Base-by-base conservation (phyloP, 495 filamentous ascomycete genomes). In the Xylaria grammica region DNA sequence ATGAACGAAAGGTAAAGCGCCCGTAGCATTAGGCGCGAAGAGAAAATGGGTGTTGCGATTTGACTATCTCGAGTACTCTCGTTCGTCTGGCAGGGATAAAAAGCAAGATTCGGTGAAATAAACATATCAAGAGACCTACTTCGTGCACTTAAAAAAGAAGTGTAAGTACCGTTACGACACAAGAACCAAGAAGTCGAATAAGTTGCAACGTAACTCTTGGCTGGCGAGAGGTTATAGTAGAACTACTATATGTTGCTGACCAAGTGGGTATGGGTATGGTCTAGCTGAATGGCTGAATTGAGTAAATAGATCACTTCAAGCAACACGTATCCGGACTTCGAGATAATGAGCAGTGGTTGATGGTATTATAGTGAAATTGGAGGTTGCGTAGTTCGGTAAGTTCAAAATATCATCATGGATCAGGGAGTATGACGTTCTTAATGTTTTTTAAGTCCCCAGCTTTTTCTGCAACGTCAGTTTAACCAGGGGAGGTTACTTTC, bases 41-140 rank as follows among this genome's bases (percentile, higher is more conserved):
- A 4, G 32, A 20, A 22, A 1, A 34, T 20, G 29, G 24, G 24
- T 17, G n/a, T 24, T 54, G 32, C 30, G 22, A 20, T n/a, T 54
- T 29, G 13, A 34, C n/a, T n/a, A 36, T 40, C 19, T 29, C 51
- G n/a, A 24, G 24, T 2, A 34, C 27, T 4, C 17, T 54, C 51
- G 4, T 22, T 26, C 51, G 20, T 22, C 51, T 24, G 22, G 8
- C 15, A 40, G 51, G 15, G 38, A 54, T 40, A 20, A 45, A 30
- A 44, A 52, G 15, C 11, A 32, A 19, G 38, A 32, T 32, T 62
- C 24, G 34, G 22, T 26, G 24, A 44, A 53, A 38, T 53, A 44
- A 32, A 40, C 49, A 52, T 45, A 27, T 57, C 11, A 46, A 52
- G 60, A 62, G 42, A 62, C 60, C 60, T 62, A 62, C 60, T 53